A percentile compares a stretch with the other conserved stretches of the same genome.
phyloP scores from a whole-genome alignment of 2,329 filamentous ascomycete genomes.

The Esteya vermicola region DNA sequence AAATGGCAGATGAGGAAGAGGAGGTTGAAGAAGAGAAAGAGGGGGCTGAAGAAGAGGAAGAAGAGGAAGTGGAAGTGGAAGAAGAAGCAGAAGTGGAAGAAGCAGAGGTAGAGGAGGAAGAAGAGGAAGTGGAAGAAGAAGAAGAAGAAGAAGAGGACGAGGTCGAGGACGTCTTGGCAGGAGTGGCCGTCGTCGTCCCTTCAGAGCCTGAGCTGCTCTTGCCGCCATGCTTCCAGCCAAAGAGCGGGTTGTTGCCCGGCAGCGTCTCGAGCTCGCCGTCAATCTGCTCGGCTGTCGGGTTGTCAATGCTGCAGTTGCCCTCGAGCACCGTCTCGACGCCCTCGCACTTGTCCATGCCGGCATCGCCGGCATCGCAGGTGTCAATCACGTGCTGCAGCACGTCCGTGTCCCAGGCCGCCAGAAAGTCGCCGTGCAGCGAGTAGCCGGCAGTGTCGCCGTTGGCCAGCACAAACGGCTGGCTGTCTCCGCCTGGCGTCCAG shows the following conservation, averaged over 20 bases:
- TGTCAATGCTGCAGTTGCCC: slow-evolving; percentile 34
- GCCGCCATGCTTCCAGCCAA: slow-evolving; percentile 25
- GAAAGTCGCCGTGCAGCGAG: slow-evolving; percentile 58
- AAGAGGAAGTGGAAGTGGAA: neutral
- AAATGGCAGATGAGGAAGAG: neutral
- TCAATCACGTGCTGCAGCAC: slow-evolving; percentile 54
- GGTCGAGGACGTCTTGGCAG: no score
- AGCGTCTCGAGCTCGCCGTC: slow-evolving; percentile 29
- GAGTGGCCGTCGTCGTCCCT: neutral
- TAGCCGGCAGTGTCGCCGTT: slow-evolving; percentile 59
- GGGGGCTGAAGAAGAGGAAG: neutral
- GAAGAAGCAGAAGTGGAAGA: neutral
- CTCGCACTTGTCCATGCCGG: slow-evolving; percentile 48
- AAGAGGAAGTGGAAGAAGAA: neutral
- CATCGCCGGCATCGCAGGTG: slow-evolving; percentile 45
- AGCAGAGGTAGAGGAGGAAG: neutral
- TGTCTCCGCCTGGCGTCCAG: slow-evolving; percentile 39
- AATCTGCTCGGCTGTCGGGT: slow-evolving; percentile 30
- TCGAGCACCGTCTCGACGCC: slow-evolving; percentile 35
- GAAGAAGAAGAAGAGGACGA: neutral
- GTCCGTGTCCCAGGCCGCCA: slow-evolving; percentile 55
- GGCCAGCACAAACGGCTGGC: slow-evolving; percentile 52
- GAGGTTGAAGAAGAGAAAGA: neutral
- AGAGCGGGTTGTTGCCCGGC: slow-evolving; percentile 41
- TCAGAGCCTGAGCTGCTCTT: slow-evolving; percentile 20